Evolutionary conservation across 2,329 filamentous ascomycete genomes (phyloP).

Genomic region (Monosporascus sp.): DNA sequence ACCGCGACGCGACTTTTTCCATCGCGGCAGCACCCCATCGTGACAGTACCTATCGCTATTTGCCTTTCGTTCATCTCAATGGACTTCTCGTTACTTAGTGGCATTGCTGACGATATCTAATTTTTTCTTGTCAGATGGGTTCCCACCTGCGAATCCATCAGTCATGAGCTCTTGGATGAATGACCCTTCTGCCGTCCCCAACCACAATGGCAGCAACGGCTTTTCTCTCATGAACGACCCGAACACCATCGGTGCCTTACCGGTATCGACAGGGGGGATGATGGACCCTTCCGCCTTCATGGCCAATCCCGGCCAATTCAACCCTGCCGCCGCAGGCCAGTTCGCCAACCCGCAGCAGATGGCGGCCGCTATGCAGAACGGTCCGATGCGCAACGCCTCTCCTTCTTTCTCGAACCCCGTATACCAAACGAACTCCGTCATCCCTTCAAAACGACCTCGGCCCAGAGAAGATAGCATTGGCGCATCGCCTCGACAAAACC

Average conservation of each 20-base stretch:
- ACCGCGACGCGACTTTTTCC: constrained; percentile 37
- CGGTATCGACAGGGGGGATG: constrained; percentile 36
- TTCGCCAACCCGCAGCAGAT: constrained; percentile 55
- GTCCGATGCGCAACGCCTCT: constrained; percentile 76
- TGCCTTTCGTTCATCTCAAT: constrained; percentile 35
- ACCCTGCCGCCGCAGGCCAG: constrained; percentile 44
- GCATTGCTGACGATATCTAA: constrained; percentile 37
- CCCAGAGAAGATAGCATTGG: constrained; percentile 79
- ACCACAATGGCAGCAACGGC: constrained; percentile 65
- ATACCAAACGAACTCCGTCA: constrained; percentile 79
- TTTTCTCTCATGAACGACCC: constrained; percentile 61
- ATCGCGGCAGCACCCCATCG: constrained; percentile 34
- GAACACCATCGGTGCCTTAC: constrained; percentile 43
- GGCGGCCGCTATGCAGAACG: constrained; percentile 66
- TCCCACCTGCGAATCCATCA: constrained; percentile 39
- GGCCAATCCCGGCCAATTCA: constrained; percentile 55
- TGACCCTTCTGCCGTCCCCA: constrained; percentile 58
- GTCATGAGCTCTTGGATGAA: constrained; percentile 72
- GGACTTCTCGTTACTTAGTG: constrained; percentile 31
- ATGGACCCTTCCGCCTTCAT: constrained; percentile 63
- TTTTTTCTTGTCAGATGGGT: constrained; percentile 39
- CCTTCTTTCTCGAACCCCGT: constrained; percentile 71
- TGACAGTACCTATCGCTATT: constrained; percentile 34
- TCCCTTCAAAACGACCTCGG: constrained; percentile 83
- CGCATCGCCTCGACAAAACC: constrained; percentile 72